Evolutionary conservation across 352 stramenopile genomes (phyloP).

Genomic region (Halophytophthora batemanensis): DNA sequence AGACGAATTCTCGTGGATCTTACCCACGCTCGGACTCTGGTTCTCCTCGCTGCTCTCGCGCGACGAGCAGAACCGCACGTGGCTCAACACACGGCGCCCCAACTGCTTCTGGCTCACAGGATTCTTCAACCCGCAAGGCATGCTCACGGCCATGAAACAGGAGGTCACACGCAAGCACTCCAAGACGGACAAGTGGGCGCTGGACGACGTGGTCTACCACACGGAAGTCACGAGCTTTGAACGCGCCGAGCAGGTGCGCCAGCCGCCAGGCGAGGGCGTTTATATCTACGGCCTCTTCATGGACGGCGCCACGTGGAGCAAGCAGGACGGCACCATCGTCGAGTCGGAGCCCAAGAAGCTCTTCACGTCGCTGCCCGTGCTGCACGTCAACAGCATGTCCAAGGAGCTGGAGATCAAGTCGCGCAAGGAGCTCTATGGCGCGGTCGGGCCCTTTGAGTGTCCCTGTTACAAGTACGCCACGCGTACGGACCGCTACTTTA

Average conservation of each 20-base stretch:
- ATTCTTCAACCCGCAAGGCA: conserved; percentile 98
- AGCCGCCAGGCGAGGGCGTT: conserved; percentile 91
- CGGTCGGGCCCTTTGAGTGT: conserved; percentile 91
- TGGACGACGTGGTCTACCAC: conserved; percentile 98
- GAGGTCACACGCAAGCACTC: conserved; percentile 96
- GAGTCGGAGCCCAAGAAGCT: conserved; percentile 97
- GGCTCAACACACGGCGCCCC: conserved; percentile 94
- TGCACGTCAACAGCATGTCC: conserved; percentile 95
- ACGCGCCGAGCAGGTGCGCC: conserved; percentile 86
- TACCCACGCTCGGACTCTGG: conserved; percentile 95
- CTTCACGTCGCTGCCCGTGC: conserved; percentile 93
- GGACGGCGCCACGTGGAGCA: conserved; percentile 96
- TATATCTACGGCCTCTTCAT: conserved; percentile 98
- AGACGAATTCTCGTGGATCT: conserved; percentile 98
- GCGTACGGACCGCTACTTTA: conserved; percentile 95
- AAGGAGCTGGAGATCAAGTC: conserved; percentile 92
- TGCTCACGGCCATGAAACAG: conserved; percentile 99
- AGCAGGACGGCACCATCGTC: conserved; percentile 90
- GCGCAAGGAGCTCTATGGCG: conserved; percentile 92
- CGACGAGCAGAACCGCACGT: conserved; percentile 95
- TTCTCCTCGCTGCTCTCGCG: conserved; percentile 95
- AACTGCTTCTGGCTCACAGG: conserved; percentile 97
- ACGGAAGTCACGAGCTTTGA: conserved; percentile 96
- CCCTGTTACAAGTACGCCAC: conserved; percentile 97
- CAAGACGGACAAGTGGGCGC: conserved; percentile 96